Evolutionary conservation across 331 rosid species (phyloP), one percentile per base, ranked within the genome.

Genomic region (Rosa hybrid): DNA sequence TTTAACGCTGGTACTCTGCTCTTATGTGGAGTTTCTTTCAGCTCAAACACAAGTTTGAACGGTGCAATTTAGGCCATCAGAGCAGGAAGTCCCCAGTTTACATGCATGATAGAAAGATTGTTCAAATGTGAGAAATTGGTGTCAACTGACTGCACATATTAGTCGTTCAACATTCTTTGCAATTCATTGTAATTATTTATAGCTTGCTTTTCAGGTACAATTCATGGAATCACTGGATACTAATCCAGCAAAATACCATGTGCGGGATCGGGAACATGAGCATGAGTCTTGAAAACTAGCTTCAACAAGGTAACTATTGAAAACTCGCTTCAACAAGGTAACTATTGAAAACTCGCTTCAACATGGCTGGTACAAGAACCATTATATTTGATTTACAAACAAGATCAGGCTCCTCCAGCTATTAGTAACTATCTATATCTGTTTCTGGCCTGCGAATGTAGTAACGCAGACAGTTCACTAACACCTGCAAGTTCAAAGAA

Each of bases 401-500:
- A 74, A 3, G 12, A 21, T 67, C 18, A 42, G 54, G 34, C 27
- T 41, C 63, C 41, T 18, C 44, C 9, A 14, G 83, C 16, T 42
- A 38, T 85, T 44, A 88, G 83, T 92, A 92, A 82, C 99, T 95
- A 77, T 92, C 98, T 30, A 96, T 59, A 54, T 96, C 98, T 14
- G 93, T 96, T 85, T 96, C 99, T 1, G 99, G 99, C 91, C 88
- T 88, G 70, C 99, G 90, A 72, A 96, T 91, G 83, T 90, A 96
- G 86, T 93, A 96, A 45, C 99, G 99, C 74, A 91, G 84, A 77
- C 92, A 90, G 87, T 96, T 96, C 78, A 93, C 98, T 82, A 91
- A 44, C 72, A 96, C 98, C 99, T 96, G 88, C 82, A 82, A 51
- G 67, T 81, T 74, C 64, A 75, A 60, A 80, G 62, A 38, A 9